These are phyloP conservation scores for Metarhizium robertsii DNA, from an alignment of 2,329 filamentous ascomycete genomes.

Conservation along the genomic window DNA sequence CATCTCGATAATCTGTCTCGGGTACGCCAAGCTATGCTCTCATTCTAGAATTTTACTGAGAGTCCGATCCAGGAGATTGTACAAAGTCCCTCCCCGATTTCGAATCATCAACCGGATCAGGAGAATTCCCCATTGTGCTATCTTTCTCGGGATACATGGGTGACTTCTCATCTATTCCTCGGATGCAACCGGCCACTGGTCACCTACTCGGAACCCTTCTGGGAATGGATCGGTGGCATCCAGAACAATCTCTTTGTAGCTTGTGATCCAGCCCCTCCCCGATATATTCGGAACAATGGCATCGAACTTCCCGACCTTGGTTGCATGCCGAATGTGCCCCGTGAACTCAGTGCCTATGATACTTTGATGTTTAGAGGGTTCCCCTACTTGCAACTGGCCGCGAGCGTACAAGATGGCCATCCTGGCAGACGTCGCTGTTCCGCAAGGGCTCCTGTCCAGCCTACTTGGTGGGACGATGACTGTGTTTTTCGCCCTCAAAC, in stretches of 20 bases:
- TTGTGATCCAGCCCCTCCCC: conserved; percentile 35
- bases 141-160: no score
- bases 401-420: conserved; percentile 33
- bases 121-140: no score
- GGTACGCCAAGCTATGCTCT: no score
- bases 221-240: conserved; percentile 35
- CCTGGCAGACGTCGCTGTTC: conserved; percentile 33
- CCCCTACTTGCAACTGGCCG: conserved; percentile 24
- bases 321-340: conserved; percentile 21
- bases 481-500: conserved; percentile 26
- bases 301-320: conserved; percentile 27
- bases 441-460: conserved; percentile 36
- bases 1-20: no score
- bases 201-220: conserved; percentile 17
- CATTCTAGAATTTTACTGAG: no score
- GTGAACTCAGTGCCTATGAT: no score
- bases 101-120: no score
- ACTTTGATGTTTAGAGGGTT: conserved; percentile 24
- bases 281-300: conserved; percentile 31
- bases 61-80: no score
- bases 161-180: no score
- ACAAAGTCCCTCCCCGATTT: no score
- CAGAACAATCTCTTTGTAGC: conserved; percentile 32
- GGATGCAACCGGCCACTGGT: conserved; percentile 1
- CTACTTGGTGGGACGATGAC: conserved; percentile 35